Base-by-base conservation (phyloP, 371 early-diverging fungal species). In the Apophysomyces variabilis region DNA sequence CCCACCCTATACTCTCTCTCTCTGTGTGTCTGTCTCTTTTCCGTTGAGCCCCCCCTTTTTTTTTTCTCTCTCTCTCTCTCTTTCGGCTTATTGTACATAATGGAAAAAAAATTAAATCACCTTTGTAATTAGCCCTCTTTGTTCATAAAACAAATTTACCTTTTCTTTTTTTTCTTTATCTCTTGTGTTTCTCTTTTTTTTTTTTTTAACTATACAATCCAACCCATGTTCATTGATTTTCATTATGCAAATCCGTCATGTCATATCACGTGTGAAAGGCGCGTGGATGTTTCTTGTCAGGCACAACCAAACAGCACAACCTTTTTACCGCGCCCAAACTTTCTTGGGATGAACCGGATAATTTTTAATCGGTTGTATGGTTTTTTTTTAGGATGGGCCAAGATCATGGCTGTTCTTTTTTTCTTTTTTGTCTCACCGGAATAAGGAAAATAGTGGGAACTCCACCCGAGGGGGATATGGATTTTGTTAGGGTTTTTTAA, bases 391-490 rank as follows among this genome's bases (percentile, higher is more conserved):
- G 26, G 54, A 50, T 50, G 32, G 32, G 47, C 47, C 47, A 47
- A 47, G 47, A 47, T 47, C 47, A 47, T 21, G 16, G n/a, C 54
- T 50, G 54, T 47, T 26, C 32, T 26, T 26, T 26, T 26, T 26
- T 26, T 26, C 32, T 26, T 26, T 26, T 26, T 7, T 21, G 47
- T 47, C 47, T 47, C 54, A 50, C 41, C 54, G 54, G 54, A 50
- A 50, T 50, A 50, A 50, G 54, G 54, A 50, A 50, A 50, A 50
- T 32, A 26, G 54, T 50, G 54, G 54, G 54, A 50, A 50, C 35
- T 26, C 54, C 54, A 50, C 54, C 54, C 54, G 54, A 50, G 54
- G 54, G 54, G 9, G 16, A 26, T 18, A 9, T 18, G 16, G 54
- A 0, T 47, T 50, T 41, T 1, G 1, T 41, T 41, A 41, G 41